Evolutionary conservation across 2,329 filamentous ascomycete genomes (phyloP).

Genomic region (Chalara sp.): DNA sequence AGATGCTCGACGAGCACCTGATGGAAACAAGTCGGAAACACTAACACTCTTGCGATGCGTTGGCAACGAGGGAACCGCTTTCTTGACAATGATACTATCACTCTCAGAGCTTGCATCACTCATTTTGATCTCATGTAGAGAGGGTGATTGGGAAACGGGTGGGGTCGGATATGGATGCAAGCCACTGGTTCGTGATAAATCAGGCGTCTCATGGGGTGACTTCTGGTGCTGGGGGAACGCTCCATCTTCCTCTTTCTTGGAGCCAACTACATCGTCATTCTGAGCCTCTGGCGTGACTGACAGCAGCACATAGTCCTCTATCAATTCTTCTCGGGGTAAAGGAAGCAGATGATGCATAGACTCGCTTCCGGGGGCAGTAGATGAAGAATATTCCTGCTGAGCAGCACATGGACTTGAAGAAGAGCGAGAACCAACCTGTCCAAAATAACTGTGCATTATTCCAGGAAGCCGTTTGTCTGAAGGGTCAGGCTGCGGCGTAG

Average conservation of each 20-base stretch:
- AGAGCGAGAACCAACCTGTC: slow-evolving; percentile 94
- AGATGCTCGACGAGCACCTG: slow-evolving; percentile 37
- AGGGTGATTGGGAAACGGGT: slow-evolving; percentile 43
- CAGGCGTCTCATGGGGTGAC: slow-evolving; percentile 18
- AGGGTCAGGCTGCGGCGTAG: slow-evolving; percentile 88
- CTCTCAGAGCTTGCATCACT: slow-evolving; percentile 32
- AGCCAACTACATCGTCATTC: slow-evolving; percentile 17
- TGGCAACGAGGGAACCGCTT: slow-evolving; percentile 23
- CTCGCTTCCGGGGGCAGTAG: slow-evolving; percentile 17
- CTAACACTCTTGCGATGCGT: slow-evolving; percentile 34
- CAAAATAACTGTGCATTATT: slow-evolving; percentile 93
- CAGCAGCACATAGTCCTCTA: slow-evolving; percentile 16
- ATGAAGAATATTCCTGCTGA: slow-evolving; percentile 18
- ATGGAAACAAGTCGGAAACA: slow-evolving; percentile 34
- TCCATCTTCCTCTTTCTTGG: slow-evolving; percentile 13
- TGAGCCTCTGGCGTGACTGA: slow-evolving; percentile 20
- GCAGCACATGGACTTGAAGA: slow-evolving; percentile 31
- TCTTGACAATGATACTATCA: slow-evolving; percentile 28
- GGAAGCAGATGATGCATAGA: slow-evolving; percentile 14
- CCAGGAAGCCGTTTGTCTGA: slow-evolving; percentile 92
- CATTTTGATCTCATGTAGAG: slow-evolving; percentile 36
- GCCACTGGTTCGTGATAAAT: slow-evolving; percentile 13
- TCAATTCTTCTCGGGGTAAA: slow-evolving; percentile 14
- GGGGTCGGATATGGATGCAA: slow-evolving; percentile 49
- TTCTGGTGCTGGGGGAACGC: slow-evolving; percentile 16